phyloP scores from a whole-genome alignment of 2,329 filamentous ascomycete species.

The Trichoderma gracile region DNA sequence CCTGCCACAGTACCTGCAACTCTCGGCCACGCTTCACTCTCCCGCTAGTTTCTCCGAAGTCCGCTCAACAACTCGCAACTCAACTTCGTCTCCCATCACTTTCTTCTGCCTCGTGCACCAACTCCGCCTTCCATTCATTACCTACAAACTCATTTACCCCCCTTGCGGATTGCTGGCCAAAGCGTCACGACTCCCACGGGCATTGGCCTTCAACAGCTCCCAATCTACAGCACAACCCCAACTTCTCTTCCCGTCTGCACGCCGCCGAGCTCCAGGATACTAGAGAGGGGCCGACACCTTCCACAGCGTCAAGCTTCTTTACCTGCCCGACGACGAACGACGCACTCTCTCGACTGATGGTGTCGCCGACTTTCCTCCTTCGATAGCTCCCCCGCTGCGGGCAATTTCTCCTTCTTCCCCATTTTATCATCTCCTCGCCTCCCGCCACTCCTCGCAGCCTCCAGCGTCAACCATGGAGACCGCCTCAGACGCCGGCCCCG shows the following conservation, averaged over 20 bases:
- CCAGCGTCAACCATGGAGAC: slow-evolving; percentile 21
- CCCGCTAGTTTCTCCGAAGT: slow-evolving; percentile 7
- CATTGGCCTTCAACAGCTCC: background rate
- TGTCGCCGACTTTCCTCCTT: slow-evolving; percentile 10
- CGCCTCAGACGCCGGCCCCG: slow-evolving; percentile 21
- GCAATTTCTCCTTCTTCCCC: slow-evolving; percentile 1
- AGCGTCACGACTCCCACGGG: background rate
- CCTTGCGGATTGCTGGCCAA: background rate
- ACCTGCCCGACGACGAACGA: background rate
- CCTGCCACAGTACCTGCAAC: background rate
- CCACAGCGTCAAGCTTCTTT: background rate
- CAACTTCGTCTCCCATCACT: background rate
- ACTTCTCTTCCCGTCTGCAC: background rate
- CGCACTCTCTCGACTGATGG: slow-evolving; percentile 28
- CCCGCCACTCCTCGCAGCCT: background rate
- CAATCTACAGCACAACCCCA: background rate
- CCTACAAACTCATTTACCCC: background rate
- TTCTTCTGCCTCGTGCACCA: background rate
- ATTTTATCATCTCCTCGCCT: background rate
- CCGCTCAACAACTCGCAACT: background rate
- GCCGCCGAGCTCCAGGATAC: background rate
- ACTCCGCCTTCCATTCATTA: background rate
- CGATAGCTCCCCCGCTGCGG: slow-evolving; percentile 23
- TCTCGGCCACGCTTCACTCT: background rate
- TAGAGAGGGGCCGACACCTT: slow-evolving; percentile 18